phyloP scores from a whole-genome alignment of 2,329 filamentous ascomycete species.

The Amauroascus verrucosus region DNA sequence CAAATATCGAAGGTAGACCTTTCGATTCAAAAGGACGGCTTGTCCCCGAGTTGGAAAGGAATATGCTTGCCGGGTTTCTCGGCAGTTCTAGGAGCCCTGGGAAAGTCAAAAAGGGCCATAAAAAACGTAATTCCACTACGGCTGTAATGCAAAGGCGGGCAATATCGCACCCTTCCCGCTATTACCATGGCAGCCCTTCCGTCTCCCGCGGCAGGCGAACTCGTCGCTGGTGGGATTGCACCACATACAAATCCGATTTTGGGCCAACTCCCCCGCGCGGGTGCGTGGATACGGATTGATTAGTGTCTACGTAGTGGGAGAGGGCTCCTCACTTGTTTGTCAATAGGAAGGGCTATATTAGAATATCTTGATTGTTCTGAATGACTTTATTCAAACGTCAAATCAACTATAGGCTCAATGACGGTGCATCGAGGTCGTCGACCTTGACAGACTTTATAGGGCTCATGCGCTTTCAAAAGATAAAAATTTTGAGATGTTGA shows the following conservation, averaged over 20 bases:
- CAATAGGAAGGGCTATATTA: neutral
- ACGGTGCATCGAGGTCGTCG: neutral
- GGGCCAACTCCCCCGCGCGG: neutral
- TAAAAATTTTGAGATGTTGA: neutral
- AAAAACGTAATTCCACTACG: too few species aligned
- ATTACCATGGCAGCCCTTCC: neutral
- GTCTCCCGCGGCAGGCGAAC: conserved; percentile 4
- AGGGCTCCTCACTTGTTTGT: neutral
- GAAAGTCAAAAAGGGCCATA: too few species aligned
- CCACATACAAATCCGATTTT: neutral
- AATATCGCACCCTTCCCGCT: neutral
- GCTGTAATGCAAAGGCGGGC: neutral
- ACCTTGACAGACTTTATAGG: neutral
- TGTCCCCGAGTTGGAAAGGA: too few species aligned
- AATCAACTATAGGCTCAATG: neutral
- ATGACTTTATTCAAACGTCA: neutral
- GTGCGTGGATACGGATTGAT: neutral
- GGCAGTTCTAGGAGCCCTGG: too few species aligned
- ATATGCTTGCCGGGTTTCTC: too few species aligned
- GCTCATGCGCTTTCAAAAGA: neutral
- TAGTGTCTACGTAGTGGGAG: neutral
- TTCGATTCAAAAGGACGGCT: too few species aligned
- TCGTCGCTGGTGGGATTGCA: neutral
- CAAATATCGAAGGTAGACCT: too few species aligned
- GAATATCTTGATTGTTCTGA: neutral